Evolutionary conservation across 768 basidiomycete species (phyloP).

Genomic region (Trametes coccinea): DNA sequence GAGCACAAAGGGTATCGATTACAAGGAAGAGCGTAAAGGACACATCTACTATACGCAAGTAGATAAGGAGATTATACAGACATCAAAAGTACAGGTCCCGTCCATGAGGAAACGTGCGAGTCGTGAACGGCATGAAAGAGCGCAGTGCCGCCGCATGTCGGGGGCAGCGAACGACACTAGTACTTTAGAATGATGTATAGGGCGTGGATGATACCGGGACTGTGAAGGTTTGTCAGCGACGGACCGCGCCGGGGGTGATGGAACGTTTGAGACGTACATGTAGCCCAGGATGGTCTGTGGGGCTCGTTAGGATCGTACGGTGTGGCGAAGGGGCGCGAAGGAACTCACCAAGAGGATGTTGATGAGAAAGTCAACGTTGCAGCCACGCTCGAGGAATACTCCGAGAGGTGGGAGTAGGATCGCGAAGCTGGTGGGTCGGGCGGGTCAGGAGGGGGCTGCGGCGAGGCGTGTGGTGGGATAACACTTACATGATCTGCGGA

Average conservation of each 20-base stretch:
- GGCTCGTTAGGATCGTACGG: not conserved
- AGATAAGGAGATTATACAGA: conserved; percentile 8
- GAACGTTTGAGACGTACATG: conserved; percentile 48
- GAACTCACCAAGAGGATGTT: conserved; percentile 65
- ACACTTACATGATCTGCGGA: conserved; percentile 47
- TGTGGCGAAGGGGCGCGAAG: not conserved
- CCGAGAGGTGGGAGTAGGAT: conserved; percentile 80
- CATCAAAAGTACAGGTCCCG: conserved; percentile 10
- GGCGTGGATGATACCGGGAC: conserved; percentile 81
- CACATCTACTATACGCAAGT: conserved; percentile 10
- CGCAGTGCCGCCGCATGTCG: not conserved
- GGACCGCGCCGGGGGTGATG: not conserved
- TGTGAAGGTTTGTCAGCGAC: conserved; percentile 33
- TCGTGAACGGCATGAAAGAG: conserved; percentile 14
- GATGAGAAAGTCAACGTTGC: conserved; percentile 71
- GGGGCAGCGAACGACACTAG: conserved; percentile 33
- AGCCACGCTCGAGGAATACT: conserved; percentile 88
- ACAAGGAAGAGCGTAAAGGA: not conserved
- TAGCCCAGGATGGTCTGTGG: conserved; percentile 68
- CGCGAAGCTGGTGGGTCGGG: conserved; percentile 47
- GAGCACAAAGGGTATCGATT: conserved; percentile 10
- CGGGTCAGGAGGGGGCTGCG: not conserved
- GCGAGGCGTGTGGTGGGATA: not conserved
- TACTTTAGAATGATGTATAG: conserved; percentile 83
- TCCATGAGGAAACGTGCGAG: conserved; percentile 15